Evolutionary conservation across 768 basidiomycete genomes (phyloP), one percentile per base, ranked within the genome.

Genomic region (Trametes cinnabarina): DNA sequence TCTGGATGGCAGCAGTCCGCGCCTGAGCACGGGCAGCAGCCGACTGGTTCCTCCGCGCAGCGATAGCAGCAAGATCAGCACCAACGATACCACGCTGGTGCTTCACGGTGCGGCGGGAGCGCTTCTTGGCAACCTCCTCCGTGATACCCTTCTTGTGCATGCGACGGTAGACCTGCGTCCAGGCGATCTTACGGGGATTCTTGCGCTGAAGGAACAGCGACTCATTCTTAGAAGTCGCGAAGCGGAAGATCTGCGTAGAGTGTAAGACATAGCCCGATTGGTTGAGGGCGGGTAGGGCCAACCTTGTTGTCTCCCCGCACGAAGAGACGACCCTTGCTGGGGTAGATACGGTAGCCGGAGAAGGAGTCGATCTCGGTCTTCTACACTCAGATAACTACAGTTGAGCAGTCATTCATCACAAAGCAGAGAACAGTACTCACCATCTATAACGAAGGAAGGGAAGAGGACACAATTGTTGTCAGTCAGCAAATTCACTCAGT

Each of bases 121-220:
- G 90, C 82, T 97, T 98, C 93, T 98, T 99, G 69, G 94, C 94
- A 51, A 95, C 90, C 77, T 98, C 96, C 79, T 98, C 96, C 49
- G 94, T 94, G 75, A 98, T 86, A 74, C 97, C 97, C 87, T 99
- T 99, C 87, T 96, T 97, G 86, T 98, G 97, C 88, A 97, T 92
- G 68, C 94, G 90, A 65, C 92, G 90, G 83, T 90, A 96, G 61
- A 90, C 84, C 68, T 80, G 77, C 37, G 96, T 98, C 96, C 96
- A 98, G 63, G 96, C 89, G 78, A 98, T 94, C 86, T 98, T 98
- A 73, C 97, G 92, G 51, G 97, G 97, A 83, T 99, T 98, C 82
- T 99, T 99, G 80, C 96, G 92, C 77, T 99, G 97, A 58, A 91
- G 80, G 87, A 98, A 98, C 65, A 99, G 89, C 60, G 96, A 98